Base-by-base conservation (phyloP, 306 rosid genomes). In the Prunus mume region DNA sequence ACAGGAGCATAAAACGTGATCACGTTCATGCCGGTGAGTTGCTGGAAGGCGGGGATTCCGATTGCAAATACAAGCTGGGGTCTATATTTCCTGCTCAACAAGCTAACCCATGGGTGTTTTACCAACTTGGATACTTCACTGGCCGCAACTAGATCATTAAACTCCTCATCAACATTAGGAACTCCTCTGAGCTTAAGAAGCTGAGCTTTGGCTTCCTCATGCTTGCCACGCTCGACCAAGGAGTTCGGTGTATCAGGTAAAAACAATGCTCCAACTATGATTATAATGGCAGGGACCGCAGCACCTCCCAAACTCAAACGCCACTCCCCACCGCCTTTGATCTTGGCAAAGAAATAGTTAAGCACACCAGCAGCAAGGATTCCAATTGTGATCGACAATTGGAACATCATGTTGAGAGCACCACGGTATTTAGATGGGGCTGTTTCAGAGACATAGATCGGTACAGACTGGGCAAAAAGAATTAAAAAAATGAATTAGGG, bases 191-290 rank as follows among this genome's bases (percentile, higher is more conserved):
- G 24, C 24, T 22, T 22, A 22, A 22, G 38, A 14, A 93, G 91
- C 54, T 83, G 86, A 0, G 24, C 62, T 70, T 76, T 84, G 57
- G 97, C 95, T 9, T 78, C 86, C 0, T 86, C 87, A 2, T 30
- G 56, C 5, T n/a, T 28, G 14, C 76, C 88, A 0, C 95, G 95
- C 54, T 86, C 89, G 32, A 91, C 79, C 22, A 93, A 71, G 6
- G 98, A 93, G 83, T 79, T 93, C 3, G 98, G 98, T 1, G 98
- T 91, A 15, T 93, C 95, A 1, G 91, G 88, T 24, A 93, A 93
- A 22, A 81, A 84, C 0, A 91, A 0, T 1, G 93, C 73, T 2
- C 97, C 97, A 0, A 90, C 0, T 6, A 87, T 75, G 75, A 93
- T 86, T 19, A 90, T 70, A 7, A 93, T 0, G 24, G 97, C 96